Conservation (phyloP, 805 yeast genomes). For the Wickerhamiella qilinensis region DNA sequence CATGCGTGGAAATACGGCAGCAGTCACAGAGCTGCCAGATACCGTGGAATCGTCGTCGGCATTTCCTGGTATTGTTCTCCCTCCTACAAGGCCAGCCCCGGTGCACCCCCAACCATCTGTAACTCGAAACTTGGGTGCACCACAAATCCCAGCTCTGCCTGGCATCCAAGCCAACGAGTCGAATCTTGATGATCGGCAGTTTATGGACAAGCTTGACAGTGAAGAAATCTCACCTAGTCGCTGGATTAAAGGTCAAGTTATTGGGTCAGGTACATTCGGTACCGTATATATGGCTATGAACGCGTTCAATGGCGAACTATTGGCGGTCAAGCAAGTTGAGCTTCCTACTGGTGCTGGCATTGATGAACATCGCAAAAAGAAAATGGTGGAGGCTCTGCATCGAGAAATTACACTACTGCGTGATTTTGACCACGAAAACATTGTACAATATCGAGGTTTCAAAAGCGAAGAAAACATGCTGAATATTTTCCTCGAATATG, state of each 20-base stretch:
- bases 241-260: conserved; percentile 86
- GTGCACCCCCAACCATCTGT: no score
- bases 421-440: conserved; percentile 76
- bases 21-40: neutral
- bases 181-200: conserved; percentile 24
- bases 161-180: conserved; percentile 3
- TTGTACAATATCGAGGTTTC: conserved; percentile 84
- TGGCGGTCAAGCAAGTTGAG: conserved; percentile 94
- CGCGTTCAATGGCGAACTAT: conserved; percentile 79
- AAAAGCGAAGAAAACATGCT: conserved; percentile 52
- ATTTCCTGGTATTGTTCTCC: conserved; percentile 15
- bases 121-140: neutral
- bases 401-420: conserved; percentile 41
- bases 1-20: neutral
- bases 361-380: conserved; percentile 14
- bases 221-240: conserved; percentile 46
- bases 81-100: no score
- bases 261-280: conserved; percentile 93
- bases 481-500: conserved; percentile 69
- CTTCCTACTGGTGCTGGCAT: conserved; percentile 29
- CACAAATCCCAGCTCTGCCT: neutral
- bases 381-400: conserved; percentile 15
- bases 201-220: conserved; percentile 22
- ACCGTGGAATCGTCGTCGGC: neutral
- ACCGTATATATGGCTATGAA: conserved; percentile 86